Evolutionary conservation across 345 rosid species (phyloP).

Genomic region (Salix brachista): DNA sequence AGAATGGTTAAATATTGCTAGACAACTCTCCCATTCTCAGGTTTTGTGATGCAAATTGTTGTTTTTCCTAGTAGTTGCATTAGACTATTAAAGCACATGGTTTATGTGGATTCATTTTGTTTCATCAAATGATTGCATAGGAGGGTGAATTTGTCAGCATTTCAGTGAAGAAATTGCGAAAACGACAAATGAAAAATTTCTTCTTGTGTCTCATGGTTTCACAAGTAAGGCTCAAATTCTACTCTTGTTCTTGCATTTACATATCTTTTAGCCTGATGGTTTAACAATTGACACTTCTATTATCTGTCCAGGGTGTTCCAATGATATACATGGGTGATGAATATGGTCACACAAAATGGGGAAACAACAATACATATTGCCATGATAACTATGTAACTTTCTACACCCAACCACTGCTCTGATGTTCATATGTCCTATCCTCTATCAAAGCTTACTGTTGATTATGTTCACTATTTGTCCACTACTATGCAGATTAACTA

Average conservation of each 20-base stretch:
- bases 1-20: neutral
- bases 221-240: slow-evolving; percentile 51
- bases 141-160: slow-evolving; percentile 84
- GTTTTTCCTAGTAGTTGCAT: neutral
- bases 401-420: slow-evolving; percentile 10
- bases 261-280: neutral
- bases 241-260: neutral
- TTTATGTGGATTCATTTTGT: slow-evolving; percentile 8
- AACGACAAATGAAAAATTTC: slow-evolving; percentile 90
- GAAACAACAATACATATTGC: slow-evolving; percentile 94
- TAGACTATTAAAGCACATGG: neutral
- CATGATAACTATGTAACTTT: slow-evolving; percentile 78
- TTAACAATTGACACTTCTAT: neutral
- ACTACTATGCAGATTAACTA: slow-evolving; percentile 60
- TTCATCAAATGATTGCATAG: slow-evolving; percentile 32
- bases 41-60: neutral
- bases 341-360: slow-evolving; percentile 95
- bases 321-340: slow-evolving; percentile 97
- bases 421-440: neutral
- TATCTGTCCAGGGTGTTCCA: slow-evolving; percentile 76
- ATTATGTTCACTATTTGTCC: slow-evolving; percentile 17
- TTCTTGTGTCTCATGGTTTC: slow-evolving; percentile 90
- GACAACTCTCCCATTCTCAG: neutral
- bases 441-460: slow-evolving; percentile 4
- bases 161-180: slow-evolving; percentile 79